These are phyloP conservation scores for Anthracocystis panici-leucophaei DNA, from an alignment of 1,284 basidiomycete species.

Conservation along the genomic window DNA sequence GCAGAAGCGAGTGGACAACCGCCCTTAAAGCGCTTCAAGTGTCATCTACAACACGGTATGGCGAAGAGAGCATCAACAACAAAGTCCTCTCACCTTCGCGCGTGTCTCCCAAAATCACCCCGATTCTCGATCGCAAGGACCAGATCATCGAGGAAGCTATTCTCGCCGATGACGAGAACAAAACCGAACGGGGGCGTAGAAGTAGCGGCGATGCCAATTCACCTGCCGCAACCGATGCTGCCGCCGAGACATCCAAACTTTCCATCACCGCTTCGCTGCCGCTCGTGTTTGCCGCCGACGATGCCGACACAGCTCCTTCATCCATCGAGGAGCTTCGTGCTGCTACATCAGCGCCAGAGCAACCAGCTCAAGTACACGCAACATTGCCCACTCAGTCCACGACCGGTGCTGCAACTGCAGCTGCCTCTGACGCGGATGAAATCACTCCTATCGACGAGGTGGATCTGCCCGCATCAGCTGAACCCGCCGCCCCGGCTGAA, in stretches of 20 bases:
- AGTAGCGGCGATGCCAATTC: conserved; percentile 13
- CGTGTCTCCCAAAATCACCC: conserved; percentile 29
- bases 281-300: conserved; percentile 22
- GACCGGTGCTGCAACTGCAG: background rate
- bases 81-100: conserved; percentile 18
- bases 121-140: conserved; percentile 34
- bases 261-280: conserved; percentile 15
- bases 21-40: conserved; percentile 33
- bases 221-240: background rate
- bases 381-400: conserved; percentile 1
- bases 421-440: conserved; percentile 23
- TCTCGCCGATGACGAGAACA: conserved; percentile 34
- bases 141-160: conserved; percentile 57
- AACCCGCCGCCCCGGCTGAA: conserved; percentile 11
- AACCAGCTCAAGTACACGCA: conserved; percentile 10
- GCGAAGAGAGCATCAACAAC: conserved; percentile 18
- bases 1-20: conserved; percentile 51
- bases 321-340: conserved; percentile 35
- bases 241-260: background rate
- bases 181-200: conserved; percentile 22
- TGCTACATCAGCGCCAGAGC: conserved; percentile 6
- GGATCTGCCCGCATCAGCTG: conserved; percentile 7
- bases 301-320: conserved; percentile 30
- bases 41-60: conserved; percentile 39
- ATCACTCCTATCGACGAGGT: conserved; percentile 34